Conservation (phyloP, 805 yeast genomes). For the Suhomyces prunicola region DNA sequence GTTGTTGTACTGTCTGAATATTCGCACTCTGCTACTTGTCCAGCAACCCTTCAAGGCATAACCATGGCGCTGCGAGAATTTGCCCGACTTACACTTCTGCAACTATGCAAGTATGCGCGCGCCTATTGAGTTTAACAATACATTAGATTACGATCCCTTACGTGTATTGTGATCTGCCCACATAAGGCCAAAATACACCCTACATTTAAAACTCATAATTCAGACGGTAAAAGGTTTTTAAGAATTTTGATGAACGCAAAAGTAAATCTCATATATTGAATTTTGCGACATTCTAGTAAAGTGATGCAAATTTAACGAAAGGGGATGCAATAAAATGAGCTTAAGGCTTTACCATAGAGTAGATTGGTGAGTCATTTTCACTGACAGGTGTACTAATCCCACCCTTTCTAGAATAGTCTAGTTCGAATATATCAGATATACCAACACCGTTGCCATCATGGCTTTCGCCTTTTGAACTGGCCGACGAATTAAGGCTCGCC, state of each 20-base stretch:
- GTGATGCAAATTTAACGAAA: neutral
- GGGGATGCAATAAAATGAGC: neutral
- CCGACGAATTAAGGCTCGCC: slow-evolving; percentile 25
- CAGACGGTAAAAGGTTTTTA: neutral
- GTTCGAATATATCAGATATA: slow-evolving; percentile 20
- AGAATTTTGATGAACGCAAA: neutral
- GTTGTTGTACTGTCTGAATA: neutral
- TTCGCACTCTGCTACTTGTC: neutral
- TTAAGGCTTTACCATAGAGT: slow-evolving; percentile 5
- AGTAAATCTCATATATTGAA: neutral
- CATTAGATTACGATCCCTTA: neutral
- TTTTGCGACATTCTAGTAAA: neutral
- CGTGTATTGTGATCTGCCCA: neutral
- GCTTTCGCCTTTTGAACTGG: slow-evolving; percentile 10
- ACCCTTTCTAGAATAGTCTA: slow-evolving; percentile 18
- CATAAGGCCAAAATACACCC: neutral
- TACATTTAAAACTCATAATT: neutral
- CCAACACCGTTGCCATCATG: slow-evolving; percentile 7
- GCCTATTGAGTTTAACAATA: neutral
- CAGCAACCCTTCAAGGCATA: neutral
- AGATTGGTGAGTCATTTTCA: slow-evolving; percentile 23
- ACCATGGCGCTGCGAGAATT: neutral
- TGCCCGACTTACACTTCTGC: neutral
- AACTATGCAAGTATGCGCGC: neutral
- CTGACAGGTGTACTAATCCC: slow-evolving; percentile 33